Percentiles rank a stretch among this genome's conserved stretches.
These are phyloP conservation scores for Hordeum pubiflorum DNA, from an alignment of 202 grass and related monocot species.

Conservation along the genomic window DNA sequence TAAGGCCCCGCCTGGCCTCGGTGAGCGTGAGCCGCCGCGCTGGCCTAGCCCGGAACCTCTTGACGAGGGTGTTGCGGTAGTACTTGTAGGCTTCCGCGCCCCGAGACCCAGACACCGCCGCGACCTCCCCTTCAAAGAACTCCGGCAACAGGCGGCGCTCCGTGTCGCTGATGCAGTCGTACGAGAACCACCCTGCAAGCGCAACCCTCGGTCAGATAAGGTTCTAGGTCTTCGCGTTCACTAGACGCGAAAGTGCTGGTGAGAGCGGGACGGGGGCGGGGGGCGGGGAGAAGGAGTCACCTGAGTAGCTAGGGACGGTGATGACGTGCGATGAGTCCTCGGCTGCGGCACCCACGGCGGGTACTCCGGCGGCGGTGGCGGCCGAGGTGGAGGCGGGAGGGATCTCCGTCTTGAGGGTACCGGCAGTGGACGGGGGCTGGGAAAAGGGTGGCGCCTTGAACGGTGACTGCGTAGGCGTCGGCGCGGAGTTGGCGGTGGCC, in stretches of 20 bases:
- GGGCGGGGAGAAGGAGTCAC: slow-evolving; percentile 13
- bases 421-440: slow-evolving; percentile 7
- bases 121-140: slow-evolving; percentile 67
- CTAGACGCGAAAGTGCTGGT: not conserved
- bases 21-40: slow-evolving; percentile 73
- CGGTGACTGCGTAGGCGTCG: not conserved
- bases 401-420: slow-evolving; percentile 47
- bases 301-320: slow-evolving; percentile 84
- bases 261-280: not conserved
- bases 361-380: not conserved
- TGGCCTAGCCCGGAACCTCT: slow-evolving; percentile 56
- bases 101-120: slow-evolving; percentile 33
- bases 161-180: slow-evolving; percentile 66
- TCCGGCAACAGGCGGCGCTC: slow-evolving; percentile 76
- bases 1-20: slow-evolving; percentile 52
- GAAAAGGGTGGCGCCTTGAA: not conserved
- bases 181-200: slow-evolving; percentile 84
- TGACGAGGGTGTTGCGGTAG: slow-evolving; percentile 67
- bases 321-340: slow-evolving; percentile 45
- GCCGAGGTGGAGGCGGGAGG: slow-evolving; percentile 15
- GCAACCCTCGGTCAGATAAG: slow-evolving; percentile 8
- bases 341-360: not conserved
- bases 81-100: slow-evolving; percentile 79
- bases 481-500: not conserved
- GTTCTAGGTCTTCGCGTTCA: slow-evolving; percentile 18